Conservation (phyloP, 148 eudicot genomes). For the Vaccinium macrocarpon region DNA sequence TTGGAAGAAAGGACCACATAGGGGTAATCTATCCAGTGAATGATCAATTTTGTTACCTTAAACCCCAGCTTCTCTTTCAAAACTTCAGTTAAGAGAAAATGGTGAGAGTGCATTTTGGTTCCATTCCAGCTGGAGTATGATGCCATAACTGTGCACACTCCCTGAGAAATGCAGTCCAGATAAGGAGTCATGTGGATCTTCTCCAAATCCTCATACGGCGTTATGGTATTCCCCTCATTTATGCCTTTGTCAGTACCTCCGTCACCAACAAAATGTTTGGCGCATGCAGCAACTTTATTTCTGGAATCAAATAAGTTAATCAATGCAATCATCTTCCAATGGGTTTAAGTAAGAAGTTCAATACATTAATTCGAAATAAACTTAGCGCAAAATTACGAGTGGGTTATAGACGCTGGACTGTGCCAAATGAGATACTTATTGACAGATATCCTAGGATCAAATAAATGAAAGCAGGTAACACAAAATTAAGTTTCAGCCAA, state of each 20-base stretch:
- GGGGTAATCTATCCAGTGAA: not conserved
- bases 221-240: constrained; percentile 81
- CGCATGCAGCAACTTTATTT: constrained; percentile 77
- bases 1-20: not conserved
- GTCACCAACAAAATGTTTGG: constrained; percentile 95
- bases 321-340: constrained; percentile 5
- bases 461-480: constrained; percentile 5
- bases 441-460: not conserved
- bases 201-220: constrained; percentile 61
- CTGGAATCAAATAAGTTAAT: constrained; percentile 39
- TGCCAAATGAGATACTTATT: not conserved
- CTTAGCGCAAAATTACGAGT: not conserved
- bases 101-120: constrained; percentile 53
- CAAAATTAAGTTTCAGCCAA: not conserved
- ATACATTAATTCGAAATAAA: not conserved
- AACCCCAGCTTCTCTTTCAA: constrained; percentile 79
- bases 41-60: constrained; percentile 44
- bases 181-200: constrained; percentile 83
- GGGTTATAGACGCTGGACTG: constrained; percentile 3
- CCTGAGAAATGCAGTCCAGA: constrained; percentile 76
- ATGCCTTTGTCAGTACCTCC: constrained; percentile 81
- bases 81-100: constrained; percentile 64
- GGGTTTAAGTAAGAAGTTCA: not conserved
- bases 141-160: constrained; percentile 94
- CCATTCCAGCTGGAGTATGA: constrained; percentile 94